A percentile compares a stretch with the other conserved stretches of the same genome.
phyloP scores from a whole-genome alignment of 495 filamentous ascomycete species.

The Aspergillus leporis region DNA sequence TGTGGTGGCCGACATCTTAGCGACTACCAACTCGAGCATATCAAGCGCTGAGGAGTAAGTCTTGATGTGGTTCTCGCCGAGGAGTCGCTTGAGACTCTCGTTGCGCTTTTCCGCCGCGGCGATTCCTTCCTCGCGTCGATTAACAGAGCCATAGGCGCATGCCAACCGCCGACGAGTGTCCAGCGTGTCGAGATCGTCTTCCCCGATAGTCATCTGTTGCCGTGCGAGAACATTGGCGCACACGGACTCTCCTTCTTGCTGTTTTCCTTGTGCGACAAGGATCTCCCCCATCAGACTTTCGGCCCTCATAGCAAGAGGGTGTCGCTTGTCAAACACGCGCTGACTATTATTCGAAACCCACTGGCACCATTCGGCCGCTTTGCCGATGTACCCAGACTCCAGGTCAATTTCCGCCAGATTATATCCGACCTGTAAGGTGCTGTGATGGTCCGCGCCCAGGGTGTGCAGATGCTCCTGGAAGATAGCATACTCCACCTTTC shows the following conservation, averaged over 20 bases:
- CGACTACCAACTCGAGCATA: conserved; percentile 28
- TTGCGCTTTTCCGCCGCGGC: conserved; percentile 28
- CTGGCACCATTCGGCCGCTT: conserved; percentile 34
- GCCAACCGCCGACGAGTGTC: conserved; percentile 36
- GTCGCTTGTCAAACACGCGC: conserved; percentile 33
- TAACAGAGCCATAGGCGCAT: conserved; percentile 25
- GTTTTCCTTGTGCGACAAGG: conserved; percentile 28
- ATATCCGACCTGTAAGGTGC: conserved; percentile 34
- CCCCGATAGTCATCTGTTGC: conserved; percentile 41
- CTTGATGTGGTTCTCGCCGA: conserved; percentile 36
- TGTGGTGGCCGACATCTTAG: conserved; percentile 19
- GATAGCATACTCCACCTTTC: conserved; percentile 35
- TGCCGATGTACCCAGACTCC: conserved; percentile 26
- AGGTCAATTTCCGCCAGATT: conserved; percentile 36
- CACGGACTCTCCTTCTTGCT: conserved; percentile 36
- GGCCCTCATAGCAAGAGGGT: conserved; percentile 35
- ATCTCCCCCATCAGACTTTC: conserved; percentile 38
- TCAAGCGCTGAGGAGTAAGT: conserved; percentile 27
- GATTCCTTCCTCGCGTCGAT: conserved; percentile 28
- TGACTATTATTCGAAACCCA: conserved; percentile 37
- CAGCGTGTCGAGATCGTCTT: conserved; percentile 37
- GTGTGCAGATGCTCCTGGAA: conserved; percentile 38
- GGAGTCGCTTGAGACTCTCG: conserved; percentile 23
- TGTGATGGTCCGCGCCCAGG: conserved; percentile 37
- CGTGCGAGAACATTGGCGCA: conserved; percentile 39